A percentile compares a stretch with the other conserved stretches of the same genome.
Evolutionary conservation across 2,329 filamentous ascomycete species (phyloP).

Genomic region (Fusarium camptoceras): DNA sequence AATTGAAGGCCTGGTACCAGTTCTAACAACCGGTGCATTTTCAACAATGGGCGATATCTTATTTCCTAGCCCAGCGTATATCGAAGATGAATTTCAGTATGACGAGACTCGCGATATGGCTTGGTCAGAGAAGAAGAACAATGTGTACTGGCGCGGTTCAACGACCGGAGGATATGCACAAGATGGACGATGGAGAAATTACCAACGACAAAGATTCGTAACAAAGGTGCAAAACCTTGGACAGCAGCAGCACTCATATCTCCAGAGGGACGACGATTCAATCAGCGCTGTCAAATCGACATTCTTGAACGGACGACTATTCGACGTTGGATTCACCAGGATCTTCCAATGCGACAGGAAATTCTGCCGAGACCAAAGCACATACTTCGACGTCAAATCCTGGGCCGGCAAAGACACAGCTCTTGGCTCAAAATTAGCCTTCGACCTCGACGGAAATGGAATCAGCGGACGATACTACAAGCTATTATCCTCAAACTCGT

Average conservation of each 20-base stretch:
- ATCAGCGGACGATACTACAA: constrained; percentile 66
- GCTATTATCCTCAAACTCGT: constrained; percentile 60
- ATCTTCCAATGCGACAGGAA: constrained; percentile 58
- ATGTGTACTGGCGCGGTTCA: constrained; percentile 68
- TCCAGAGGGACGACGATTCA: constrained; percentile 40
- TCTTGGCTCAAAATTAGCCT: constrained; percentile 55
- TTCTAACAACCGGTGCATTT: constrained; percentile 58
- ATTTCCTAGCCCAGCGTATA: constrained; percentile 63
- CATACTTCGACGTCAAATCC: constrained; percentile 47
- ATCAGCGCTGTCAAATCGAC: constrained; percentile 39
- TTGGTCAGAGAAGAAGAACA: constrained; percentile 63
- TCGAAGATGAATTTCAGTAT: constrained; percentile 58
- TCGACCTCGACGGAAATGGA: constrained; percentile 68
- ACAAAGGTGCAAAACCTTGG: constrained; percentile 51
- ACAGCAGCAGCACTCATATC: constrained; percentile 48
- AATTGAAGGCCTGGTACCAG: constrained; percentile 56
- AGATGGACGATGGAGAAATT: constrained; percentile 53
- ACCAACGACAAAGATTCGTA: constrained; percentile 63
- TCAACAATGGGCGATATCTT: constrained; percentile 65
- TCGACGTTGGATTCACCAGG: constrained; percentile 59
- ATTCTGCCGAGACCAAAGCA: constrained; percentile 52
- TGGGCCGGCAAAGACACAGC: constrained; percentile 53
- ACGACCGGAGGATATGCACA: constrained; percentile 61
- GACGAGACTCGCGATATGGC: constrained; percentile 53
- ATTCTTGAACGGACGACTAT: constrained; percentile 55